Evolutionary conservation across 139 green algal genomes (phyloP), one percentile per base, ranked within the genome.

Genomic region (Trebouxia sp.): DNA sequence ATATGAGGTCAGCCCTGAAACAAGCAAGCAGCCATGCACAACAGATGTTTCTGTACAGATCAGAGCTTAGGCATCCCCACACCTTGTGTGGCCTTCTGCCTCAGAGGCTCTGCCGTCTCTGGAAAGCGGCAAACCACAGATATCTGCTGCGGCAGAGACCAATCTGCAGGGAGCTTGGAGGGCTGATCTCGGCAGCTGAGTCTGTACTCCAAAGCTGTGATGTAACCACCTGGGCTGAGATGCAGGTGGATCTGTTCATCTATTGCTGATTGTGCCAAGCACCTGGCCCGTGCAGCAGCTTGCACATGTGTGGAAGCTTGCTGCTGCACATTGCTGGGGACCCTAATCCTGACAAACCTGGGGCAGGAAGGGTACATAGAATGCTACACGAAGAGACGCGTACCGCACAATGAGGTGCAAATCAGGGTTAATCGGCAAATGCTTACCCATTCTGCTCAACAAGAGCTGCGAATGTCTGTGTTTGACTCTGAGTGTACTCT

Each of bases 131-230:
- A 72, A 5, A 72, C 5, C 10, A 45, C 62, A 30, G 35, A 22
- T 1, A 72, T 35, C 43, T 72, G 62, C 62, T 72, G 62, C 43
- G 62, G 32, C 35, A 24, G 62, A 45, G 62, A 72, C 62, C 62
- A 72, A 35, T 43, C 35, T 26, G 62, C 12, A 45, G 62, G 62
- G 20, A 72, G 15, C 17, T 72, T 26, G 11, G 62, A 28, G 15
- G 62, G 3, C 37, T 35, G 62, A 15, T 35, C 62, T 45, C 43
- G 32, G 14, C 62, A 72, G 9, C 15, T 15, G 9, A 72, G 32
- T 72, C 62, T 72, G 62, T 72, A 72, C 35, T 72, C 62, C 37
- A 72, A 11, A 26, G 62, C 62, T 42, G 62, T 45, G 17, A 72
- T 72, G 62, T 35, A 45, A 22, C 62, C 35, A n/a, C 62, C 62